These are phyloP conservation scores for Vanrija sp. DNA, from an alignment of 1,284 basidiomycete species.

Conservation along the genomic window DNA sequence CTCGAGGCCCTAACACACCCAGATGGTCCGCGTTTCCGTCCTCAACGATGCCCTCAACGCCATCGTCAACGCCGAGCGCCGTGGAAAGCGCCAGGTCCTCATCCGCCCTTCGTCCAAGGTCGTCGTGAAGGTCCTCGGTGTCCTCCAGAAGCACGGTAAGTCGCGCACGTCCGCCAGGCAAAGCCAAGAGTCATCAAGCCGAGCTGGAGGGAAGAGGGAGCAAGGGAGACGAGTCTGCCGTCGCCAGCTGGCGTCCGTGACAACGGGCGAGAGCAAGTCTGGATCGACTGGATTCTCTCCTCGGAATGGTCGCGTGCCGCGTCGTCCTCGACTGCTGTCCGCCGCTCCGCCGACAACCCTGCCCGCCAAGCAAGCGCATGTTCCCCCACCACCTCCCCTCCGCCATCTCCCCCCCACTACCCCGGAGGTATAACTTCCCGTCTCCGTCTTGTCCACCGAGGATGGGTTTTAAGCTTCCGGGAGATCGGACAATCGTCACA, in stretches of 20 bases:
- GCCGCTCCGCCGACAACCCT: neutral
- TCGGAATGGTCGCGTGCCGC: neutral
- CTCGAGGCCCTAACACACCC: slow-evolving; percentile 10
- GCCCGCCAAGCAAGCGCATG: neutral
- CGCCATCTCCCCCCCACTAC: slow-evolving; percentile 42
- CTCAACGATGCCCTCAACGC: slow-evolving; percentile 68
- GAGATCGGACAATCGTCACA: slow-evolving; percentile 24
- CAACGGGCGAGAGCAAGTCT: neutral
- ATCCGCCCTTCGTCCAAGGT: slow-evolving; percentile 94
- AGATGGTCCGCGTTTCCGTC: slow-evolving; percentile 51
- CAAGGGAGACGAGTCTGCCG: neutral
- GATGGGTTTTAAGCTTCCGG: slow-evolving; percentile 52
- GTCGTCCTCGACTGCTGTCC: neutral
- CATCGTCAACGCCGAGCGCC: slow-evolving; percentile 96
- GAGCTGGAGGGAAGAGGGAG: neutral
- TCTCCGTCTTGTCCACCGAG: slow-evolving; percentile 42
- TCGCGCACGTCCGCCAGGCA: slow-evolving; percentile 18
- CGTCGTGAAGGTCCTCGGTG: slow-evolving; percentile 88
- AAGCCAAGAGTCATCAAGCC: too few relatives aligned
- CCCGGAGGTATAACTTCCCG: slow-evolving; percentile 51
- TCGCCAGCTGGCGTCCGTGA: too few relatives aligned
- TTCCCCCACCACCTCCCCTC: slow-evolving; percentile 54
- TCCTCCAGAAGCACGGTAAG: slow-evolving; percentile 97
- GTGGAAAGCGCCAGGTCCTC: slow-evolving; percentile 95
- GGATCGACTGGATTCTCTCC: neutral